These are phyloP conservation scores for Byssochlamys sp. DNA, from an alignment of 2,329 filamentous ascomycete genomes.

Conservation along the genomic window DNA sequence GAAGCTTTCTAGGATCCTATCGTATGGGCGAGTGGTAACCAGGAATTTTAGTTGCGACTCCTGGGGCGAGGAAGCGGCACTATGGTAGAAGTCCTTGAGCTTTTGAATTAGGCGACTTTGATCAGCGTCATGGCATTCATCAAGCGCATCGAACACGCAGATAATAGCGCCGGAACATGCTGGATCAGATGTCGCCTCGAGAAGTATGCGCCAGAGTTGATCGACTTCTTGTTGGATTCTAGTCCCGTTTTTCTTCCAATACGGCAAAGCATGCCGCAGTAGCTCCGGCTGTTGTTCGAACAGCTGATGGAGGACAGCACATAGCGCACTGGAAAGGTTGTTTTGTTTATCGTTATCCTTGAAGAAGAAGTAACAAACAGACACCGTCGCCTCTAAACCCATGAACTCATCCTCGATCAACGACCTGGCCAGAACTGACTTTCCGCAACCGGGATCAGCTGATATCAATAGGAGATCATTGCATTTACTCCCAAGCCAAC, in stretches of 20 bases:
- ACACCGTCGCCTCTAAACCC: not conserved
- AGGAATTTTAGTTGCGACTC: not conserved
- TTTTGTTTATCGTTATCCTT: not conserved
- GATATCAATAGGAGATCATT: not conserved
- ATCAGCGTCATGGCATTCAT: conserved; percentile 1
- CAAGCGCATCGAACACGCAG: conserved; percentile 1
- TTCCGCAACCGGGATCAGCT: not conserved
- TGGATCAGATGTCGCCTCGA: not conserved
- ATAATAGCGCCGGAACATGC: not conserved
- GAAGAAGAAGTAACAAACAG: not conserved
- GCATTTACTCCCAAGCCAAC: not conserved
- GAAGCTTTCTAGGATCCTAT: not conserved
- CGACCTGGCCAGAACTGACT: not conserved
- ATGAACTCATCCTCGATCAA: not conserved
- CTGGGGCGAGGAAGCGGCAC: not conserved
- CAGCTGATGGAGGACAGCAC: not conserved
- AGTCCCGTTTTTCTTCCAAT: not conserved
- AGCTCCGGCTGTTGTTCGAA: not conserved
- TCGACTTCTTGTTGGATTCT: not conserved
- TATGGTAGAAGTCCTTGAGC: not conserved
- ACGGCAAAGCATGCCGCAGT: conserved; percentile 1
- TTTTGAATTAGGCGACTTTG: not conserved
- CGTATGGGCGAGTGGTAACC: not conserved
- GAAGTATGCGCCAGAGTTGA: not conserved
- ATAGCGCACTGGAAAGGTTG: not conserved